Evolutionary conservation across 225 moss, liverwort and hornwort species (phyloP), one percentile per base, ranked within the genome.

Genomic region (Takakia lepidozioides): DNA sequence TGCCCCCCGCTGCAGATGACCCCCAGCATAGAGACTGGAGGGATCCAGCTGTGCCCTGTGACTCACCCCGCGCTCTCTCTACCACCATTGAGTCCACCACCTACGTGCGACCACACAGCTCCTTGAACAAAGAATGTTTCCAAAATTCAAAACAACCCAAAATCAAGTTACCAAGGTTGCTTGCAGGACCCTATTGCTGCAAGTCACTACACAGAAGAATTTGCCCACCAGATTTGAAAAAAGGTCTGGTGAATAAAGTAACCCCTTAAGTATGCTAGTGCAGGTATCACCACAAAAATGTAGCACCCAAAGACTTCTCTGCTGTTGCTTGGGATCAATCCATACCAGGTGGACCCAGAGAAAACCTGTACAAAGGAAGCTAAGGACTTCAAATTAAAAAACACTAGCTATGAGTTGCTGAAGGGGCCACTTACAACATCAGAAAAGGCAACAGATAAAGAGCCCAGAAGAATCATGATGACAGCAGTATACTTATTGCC

Each of bases 361-460:
- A n/a, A 34, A 34, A 34, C 32, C 17, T 16, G 8, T 4, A 17
- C 14, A 19, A 41, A 16, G n/a, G 10, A 41, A 0, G 3, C n/a
- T 41, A 8, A 41, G 41, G 41, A 6, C 17, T 16, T 7, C 5
- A 41, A 5, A 10, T 17, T 41, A 41, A 13, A 20, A 4, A 54
- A 25, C 61, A 61, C 52, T 25, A 41, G 29, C 13, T 43, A 18
- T 16, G 19, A 18, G 18, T 22, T 10, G n/a, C 16, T n/a, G 13
- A 42, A 25, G 20, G 25, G 18, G 8, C 23, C 9, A 59, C 83
- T 57, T 83, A 92, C 98, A 39, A 98, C 98, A 73, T 98, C 98
- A 59, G 98, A 74, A 52, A 98, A 98, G 30, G 98, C 98, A 63
- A 98, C 98, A 17, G 98, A 98, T 25, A 98, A 75, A 46, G 82